Percentiles rank a stretch among this genome's conserved stretches.
Evolutionary conservation across 805 yeast species (phyloP).

Genomic region (Ogataea chonburiensis): DNA sequence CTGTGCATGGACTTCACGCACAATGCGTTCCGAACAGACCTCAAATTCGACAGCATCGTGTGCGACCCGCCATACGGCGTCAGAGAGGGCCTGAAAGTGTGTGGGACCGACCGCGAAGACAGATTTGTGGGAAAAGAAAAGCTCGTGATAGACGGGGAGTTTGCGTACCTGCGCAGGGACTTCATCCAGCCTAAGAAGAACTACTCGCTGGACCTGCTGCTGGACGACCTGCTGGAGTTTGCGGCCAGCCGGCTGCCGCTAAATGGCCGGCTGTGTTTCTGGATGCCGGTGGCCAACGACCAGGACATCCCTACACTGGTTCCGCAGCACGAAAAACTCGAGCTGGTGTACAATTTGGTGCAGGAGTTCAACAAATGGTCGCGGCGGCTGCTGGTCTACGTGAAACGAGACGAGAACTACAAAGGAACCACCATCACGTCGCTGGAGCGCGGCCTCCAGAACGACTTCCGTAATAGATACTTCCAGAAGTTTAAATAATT

Average conservation of each 20-base stretch:
- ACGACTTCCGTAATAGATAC: constrained; percentile 75
- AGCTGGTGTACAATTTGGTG: constrained; percentile 69
- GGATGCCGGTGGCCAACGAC: constrained; percentile 98
- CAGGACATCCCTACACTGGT: constrained; percentile 57
- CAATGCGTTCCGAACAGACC: constrained; percentile 64
- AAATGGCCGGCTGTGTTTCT: constrained; percentile 82
- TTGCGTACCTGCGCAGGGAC: constrained; percentile 74
- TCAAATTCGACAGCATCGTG: constrained; percentile 74
- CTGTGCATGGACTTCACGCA: constrained; percentile 94
- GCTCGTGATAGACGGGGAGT: constrained; percentile 72
- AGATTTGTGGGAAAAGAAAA: constrained; percentile 71
- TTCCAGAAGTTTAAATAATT: constrained; percentile 53
- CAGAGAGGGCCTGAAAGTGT: constrained; percentile 88
- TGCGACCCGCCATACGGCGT: constrained; percentile 99
- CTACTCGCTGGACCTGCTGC: constrained; percentile 69
- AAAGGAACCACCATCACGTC: constrained; percentile 47
- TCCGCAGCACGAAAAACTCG: constrained; percentile 75
- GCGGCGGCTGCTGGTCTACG: constrained; percentile 77
- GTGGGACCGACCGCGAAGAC: constrained; percentile 69
- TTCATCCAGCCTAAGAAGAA: constrained; percentile 93
- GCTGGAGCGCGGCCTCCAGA: constrained; percentile 43
- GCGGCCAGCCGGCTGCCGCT: constrained; percentile 68
- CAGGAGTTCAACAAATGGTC: constrained; percentile 96
- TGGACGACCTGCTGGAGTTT: constrained; percentile 76
- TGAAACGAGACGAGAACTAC: constrained; percentile 52